phyloP scores from a whole-genome alignment of 371 early-diverging fungal genomes.

The Mucor plumbeus region DNA sequence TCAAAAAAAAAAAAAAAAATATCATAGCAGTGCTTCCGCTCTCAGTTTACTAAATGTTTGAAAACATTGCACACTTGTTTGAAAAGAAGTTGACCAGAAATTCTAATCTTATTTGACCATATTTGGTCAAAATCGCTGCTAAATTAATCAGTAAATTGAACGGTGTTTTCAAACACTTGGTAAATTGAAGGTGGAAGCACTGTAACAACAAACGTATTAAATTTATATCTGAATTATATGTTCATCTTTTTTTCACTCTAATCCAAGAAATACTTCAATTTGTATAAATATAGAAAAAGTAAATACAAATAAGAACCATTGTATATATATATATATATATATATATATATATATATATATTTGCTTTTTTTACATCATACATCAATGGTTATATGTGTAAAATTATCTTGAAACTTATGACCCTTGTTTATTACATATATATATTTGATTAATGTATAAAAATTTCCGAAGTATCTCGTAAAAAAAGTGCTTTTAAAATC shows the following conservation, averaged over 20 bases:
- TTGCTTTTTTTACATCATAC: conserved; percentile 2
- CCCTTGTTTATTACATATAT: neutral
- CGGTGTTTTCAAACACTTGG: no score
- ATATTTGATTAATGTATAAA: no score
- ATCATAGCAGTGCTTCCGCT: no score
- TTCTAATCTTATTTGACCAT: no score
- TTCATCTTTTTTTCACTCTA: neutral
- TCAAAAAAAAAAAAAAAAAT: neutral
- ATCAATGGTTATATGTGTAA: neutral
- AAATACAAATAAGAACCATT: neutral
- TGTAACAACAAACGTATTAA: neutral
- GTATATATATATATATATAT: no score
- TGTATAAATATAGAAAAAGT: neutral
- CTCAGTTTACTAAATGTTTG: no score
- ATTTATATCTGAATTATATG: neutral
- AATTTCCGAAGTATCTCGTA: neutral
- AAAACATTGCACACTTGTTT: neutral
- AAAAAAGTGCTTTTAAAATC: no score
- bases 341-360: no score
- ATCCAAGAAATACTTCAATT: neutral
- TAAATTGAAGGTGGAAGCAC: no score
- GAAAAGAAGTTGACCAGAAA: no score
- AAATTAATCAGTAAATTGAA: no score
- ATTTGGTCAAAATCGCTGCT: no score
- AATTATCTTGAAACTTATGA: neutral